Conservation (phyloP, 2,329 filamentous ascomycete species). For the Colletotrichum sublineola region DNA sequence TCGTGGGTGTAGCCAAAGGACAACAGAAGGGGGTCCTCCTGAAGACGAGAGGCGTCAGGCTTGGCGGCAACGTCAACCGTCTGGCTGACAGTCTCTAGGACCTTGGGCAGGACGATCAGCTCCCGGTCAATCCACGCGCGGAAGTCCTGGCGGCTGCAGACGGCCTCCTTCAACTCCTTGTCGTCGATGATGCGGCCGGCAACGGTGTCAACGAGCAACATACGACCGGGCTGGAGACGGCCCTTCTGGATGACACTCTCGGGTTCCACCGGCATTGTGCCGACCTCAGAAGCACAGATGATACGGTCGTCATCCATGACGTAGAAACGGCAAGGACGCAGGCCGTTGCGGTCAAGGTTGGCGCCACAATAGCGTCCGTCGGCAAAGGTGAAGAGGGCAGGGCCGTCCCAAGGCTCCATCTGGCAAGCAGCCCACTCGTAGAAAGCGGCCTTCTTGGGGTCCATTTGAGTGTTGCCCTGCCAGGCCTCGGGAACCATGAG, state of each 20-base stretch:
- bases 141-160: constrained; percentile 90
- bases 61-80: constrained; percentile 73
- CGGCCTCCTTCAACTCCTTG: constrained; percentile 88
- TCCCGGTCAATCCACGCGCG: constrained; percentile 88
- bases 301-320: constrained; percentile 97
- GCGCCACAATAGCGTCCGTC: constrained; percentile 97
- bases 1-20: constrained; percentile 96
- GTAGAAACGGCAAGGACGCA: constrained; percentile 96
- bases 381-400: constrained; percentile 95
- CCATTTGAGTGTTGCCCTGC: constrained; percentile 94
- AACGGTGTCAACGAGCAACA: constrained; percentile 94
- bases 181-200: constrained; percentile 94
- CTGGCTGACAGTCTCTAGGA: constrained; percentile 73
- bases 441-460: constrained; percentile 94
- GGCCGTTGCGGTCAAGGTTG: constrained; percentile 94
- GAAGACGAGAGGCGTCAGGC: constrained; percentile 77
- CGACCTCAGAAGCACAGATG: constrained; percentile 96
- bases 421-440: constrained; percentile 99
- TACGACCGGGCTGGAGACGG: constrained; percentile 91
- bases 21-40: constrained; percentile 86
- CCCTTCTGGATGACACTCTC: constrained; percentile 94
- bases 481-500: constrained; percentile 98
- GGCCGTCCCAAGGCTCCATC: constrained; percentile 99
- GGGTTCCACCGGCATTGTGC: constrained; percentile 91
- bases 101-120: constrained; percentile 82